Percentiles rank a stretch among this genome's conserved stretches.
Evolutionary conservation across 441 rosid species (phyloP).

Genomic region (Erysimum pusillum): DNA sequence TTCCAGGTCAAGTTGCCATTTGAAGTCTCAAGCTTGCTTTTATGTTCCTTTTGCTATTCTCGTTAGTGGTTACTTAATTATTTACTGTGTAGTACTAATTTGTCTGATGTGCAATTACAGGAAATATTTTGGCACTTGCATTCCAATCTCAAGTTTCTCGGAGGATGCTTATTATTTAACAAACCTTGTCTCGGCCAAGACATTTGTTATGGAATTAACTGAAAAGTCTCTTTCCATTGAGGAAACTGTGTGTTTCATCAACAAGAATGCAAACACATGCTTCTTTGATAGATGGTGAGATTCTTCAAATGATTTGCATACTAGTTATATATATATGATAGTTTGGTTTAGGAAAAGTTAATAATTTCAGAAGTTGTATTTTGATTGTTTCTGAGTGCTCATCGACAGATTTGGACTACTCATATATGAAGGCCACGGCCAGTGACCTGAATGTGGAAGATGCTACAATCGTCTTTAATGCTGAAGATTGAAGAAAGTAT

Average conservation of each 20-base stretch:
- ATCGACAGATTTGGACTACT: conserved; percentile 42
- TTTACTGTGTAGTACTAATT: background rate
- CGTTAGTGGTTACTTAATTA: background rate
- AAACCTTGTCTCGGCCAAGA: conserved; percentile 60
- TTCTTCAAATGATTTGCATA: background rate
- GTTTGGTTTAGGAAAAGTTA: background rate
- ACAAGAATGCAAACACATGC: conserved; percentile 33
- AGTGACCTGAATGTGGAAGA: conserved; percentile 57
- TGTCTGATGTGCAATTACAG: conserved; percentile 12
- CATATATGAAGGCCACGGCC: conserved; percentile 59
- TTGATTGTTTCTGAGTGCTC: background rate
- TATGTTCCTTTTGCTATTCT: background rate
- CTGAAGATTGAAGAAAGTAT: no score
- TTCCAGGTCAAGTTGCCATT: background rate
- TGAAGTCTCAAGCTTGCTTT: conserved; percentile 27
- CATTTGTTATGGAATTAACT: conserved; percentile 57
- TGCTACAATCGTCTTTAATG: no score
- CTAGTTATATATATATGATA: background rate
- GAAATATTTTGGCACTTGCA: conserved; percentile 8
- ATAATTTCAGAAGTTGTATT: background rate
- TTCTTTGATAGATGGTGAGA: conserved; percentile 47
- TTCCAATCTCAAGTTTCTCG: conserved; percentile 55
- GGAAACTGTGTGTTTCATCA: conserved; percentile 51
- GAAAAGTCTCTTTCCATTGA: conserved; percentile 67
- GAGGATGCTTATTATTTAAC: conserved; percentile 69